Base-by-base conservation (phyloP, 164 flowering plant species). In the grape (Vitis vinifera) region DNA sequence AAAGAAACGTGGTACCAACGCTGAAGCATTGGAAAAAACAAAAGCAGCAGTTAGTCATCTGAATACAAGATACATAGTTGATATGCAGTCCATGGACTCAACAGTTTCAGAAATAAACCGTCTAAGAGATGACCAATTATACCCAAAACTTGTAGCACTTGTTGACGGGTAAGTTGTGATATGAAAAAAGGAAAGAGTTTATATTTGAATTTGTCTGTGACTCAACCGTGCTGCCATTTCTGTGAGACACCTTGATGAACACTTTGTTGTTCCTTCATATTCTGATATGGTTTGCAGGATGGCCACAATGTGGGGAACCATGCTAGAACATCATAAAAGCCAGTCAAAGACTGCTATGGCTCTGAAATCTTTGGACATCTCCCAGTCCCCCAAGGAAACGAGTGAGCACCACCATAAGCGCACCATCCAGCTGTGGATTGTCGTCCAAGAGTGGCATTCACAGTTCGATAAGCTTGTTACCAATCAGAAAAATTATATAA, bases 41-140 rank as follows among this genome's bases (percentile, higher is more conserved):
- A 93, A 92, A 81, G 99, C 99, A 12, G 88, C 95, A 29, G 97
- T 93, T 13, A 93, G 97, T 73, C 98, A 93, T 83, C 81, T 96
- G 78, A 98, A 96, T 73, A 92, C 98, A 44, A 89, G 97, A 80
- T 93, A 93, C 68, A 89, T 96, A 53, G 98, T 96, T 27, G 98
- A 93, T 77, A 92, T 92, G 97, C 99, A 96, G 72, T 90, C 98
- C 67, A 75, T 96, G 93, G 99, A 96, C 75, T 91, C 98, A 29
- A 93, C 97, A 3, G 97, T 89, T 37, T 78, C 85, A 37, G 99
- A 96, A 73, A 88, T 96, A 59, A 89, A 88, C 62, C 87, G 86
- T 44, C 71, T 96, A 65, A 92, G 98, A n/a, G 98, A 96, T 72
- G 73, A 88, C 55, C 95, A 86, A 77, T 71, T 96, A 67, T 92